A percentile compares a stretch with the other conserved stretches of the same genome.
Conservation (phyloP, 305 asterid genomes). For the Fraxinus velutina region DNA sequence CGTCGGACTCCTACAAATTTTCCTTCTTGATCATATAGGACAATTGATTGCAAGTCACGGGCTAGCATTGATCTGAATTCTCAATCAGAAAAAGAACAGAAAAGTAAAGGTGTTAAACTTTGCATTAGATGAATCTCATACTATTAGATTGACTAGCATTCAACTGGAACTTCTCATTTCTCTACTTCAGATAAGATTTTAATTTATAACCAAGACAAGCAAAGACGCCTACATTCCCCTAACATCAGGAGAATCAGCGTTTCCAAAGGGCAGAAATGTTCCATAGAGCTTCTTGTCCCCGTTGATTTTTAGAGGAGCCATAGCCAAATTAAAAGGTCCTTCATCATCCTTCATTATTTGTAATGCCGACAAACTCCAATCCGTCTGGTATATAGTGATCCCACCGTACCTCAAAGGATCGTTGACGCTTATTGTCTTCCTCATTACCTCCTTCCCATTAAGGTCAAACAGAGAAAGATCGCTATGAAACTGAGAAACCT, state of each 20-base stretch:
- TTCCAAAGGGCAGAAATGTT: slow-evolving; percentile 62
- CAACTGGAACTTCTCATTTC: background rate
- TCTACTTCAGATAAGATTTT: background rate
- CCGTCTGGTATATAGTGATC: slow-evolving; percentile 76
- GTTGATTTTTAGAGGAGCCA: slow-evolving; percentile 71
- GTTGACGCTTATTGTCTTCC: slow-evolving; percentile 73
- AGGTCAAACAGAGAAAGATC: slow-evolving; percentile 73
- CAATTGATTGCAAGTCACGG: slow-evolving; percentile 81
- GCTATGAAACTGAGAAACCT: slow-evolving; percentile 77
- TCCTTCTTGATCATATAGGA: slow-evolving; percentile 77
- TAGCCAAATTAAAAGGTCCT: slow-evolving; percentile 89
- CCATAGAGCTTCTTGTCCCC: slow-evolving; percentile 89
- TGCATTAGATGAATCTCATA: background rate
- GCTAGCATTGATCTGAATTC: slow-evolving; percentile 77
- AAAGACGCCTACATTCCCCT: slow-evolving; percentile 66
- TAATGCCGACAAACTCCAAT: slow-evolving; percentile 78
- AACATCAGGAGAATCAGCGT: slow-evolving; percentile 47
- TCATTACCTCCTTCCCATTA: slow-evolving; percentile 69
- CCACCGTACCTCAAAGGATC: slow-evolving; percentile 84
- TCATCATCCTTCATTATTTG: slow-evolving; percentile 70
- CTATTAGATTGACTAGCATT: background rate
- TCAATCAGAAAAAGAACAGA: background rate
- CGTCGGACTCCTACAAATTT: slow-evolving; percentile 73
- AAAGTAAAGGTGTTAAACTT: background rate
- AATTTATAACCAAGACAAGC: background rate